Conservation (phyloP, 305 asterid species). For the Fraxinus sp. region DNA sequence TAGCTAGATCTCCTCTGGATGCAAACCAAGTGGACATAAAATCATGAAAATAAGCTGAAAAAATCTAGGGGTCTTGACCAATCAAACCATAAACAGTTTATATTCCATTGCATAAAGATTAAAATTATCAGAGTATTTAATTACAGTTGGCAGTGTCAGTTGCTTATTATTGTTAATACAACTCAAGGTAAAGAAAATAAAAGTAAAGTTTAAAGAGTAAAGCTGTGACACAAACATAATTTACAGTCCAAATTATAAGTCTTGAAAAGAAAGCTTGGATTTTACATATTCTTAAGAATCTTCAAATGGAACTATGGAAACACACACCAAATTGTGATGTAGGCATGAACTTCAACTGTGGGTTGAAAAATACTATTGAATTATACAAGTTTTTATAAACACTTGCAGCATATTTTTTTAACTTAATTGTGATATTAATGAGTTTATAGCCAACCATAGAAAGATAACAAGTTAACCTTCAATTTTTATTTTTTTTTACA, state of each 20-base stretch:
- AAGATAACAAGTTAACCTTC: not conserved
- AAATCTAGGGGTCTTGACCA: slow-evolving; percentile 51
- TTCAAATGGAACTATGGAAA: not conserved
- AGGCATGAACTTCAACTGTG: not conserved
- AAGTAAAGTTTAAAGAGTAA: slow-evolving; percentile 32
- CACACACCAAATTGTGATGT: not conserved
- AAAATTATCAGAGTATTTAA: slow-evolving; percentile 27
- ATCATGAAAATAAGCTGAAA: slow-evolving; percentile 44
- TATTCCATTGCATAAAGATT: slow-evolving; percentile 47
- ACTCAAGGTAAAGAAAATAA: slow-evolving; percentile 32
- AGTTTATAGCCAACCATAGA: not conserved
- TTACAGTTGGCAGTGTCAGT: slow-evolving; percentile 64
- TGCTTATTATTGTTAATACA: slow-evolving; percentile 32
- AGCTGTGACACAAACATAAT: slow-evolving; percentile 15
- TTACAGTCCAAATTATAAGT: not conserved
- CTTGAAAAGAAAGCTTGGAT: not conserved
- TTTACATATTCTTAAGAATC: not conserved
- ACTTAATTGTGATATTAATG: not conserved
- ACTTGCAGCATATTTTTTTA: not conserved
- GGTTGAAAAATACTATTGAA: not conserved
- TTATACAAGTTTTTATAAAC: not conserved
- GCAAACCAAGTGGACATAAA: slow-evolving; percentile 35
- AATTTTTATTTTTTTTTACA: too few relatives aligned
- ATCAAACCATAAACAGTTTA: slow-evolving; percentile 30
- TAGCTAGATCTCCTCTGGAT: slow-evolving; percentile 29